Evolutionary conservation across 208 protist genomes (phyloP).

Genomic region (Dictyostelium gargantuum): DNA sequence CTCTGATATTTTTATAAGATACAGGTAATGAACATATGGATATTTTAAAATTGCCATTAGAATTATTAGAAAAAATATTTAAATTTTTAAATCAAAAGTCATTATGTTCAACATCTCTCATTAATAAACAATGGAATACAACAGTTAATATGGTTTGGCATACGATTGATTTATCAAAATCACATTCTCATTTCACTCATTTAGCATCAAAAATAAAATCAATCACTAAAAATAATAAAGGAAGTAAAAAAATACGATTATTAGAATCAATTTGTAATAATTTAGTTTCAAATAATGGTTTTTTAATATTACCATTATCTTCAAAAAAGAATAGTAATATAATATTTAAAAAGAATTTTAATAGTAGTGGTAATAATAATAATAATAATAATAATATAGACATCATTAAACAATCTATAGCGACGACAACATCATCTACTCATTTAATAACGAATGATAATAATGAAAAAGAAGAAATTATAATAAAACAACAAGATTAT

Average conservation of each 20-base stretch:
- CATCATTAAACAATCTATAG: background rate
- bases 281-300: slow-evolving; percentile 47
- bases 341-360: background rate
- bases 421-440: background rate
- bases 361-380: background rate
- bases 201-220: background rate
- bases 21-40: slow-evolving; percentile 12
- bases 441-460: too few species aligned
- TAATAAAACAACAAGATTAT: too few species aligned
- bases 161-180: slow-evolving; percentile 52
- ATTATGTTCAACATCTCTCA: background rate
- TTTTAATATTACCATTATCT: background rate
- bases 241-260: background rate
- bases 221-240: background rate
- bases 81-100: slow-evolving; percentile 21
- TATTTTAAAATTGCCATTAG: slow-evolving; percentile 22
- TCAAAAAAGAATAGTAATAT: background rate
- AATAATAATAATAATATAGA: background rate
- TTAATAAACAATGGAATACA: background rate
- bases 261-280: slow-evolving; percentile 30
- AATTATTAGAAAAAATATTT: slow-evolving; percentile 38
- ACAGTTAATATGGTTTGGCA: background rate
- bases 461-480: too few species aligned
- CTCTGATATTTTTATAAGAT: too few species aligned
- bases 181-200: slow-evolving; percentile 27